These are phyloP conservation scores for Rhynchospora tenuis DNA, from an alignment of 176 grass and related monocot species.

Conservation along the genomic window DNA sequence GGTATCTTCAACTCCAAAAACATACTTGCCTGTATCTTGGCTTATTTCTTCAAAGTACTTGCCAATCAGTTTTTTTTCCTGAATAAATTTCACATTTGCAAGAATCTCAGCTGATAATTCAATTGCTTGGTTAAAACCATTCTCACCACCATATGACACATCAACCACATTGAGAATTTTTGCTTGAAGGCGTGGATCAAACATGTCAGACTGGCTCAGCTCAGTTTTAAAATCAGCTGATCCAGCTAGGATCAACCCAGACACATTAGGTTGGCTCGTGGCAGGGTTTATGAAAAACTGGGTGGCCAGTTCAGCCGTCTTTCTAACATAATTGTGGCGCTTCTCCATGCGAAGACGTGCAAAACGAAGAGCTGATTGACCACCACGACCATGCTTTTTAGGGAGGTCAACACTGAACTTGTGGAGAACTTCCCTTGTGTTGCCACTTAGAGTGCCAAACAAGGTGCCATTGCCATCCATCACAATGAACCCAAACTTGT, in stretches of 20 bases:
- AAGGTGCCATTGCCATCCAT: slow-evolving; percentile 50
- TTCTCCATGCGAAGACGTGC: slow-evolving; percentile 39
- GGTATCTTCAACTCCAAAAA: slow-evolving; percentile 40
- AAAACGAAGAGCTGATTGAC: slow-evolving; percentile 38
- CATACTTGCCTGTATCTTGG: slow-evolving; percentile 44
- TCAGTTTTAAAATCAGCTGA: slow-evolving; percentile 47
- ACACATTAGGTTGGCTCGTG: slow-evolving; percentile 38
- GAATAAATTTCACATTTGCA: slow-evolving; percentile 41
- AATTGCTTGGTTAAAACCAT: slow-evolving; percentile 45
- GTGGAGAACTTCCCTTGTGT: slow-evolving; percentile 39
- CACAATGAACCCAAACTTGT: slow-evolving; percentile 43
- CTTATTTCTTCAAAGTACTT: slow-evolving; percentile 50
- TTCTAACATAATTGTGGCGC: slow-evolving; percentile 36
- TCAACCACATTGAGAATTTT: slow-evolving; percentile 44
- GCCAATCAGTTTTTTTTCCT: slow-evolving; percentile 41
- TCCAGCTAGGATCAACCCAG: slow-evolving; percentile 37
- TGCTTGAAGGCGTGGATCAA: slow-evolving; percentile 30
- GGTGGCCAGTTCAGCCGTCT: slow-evolving; percentile 43
- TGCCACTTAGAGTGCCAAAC: slow-evolving; percentile 38
- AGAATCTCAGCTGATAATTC: slow-evolving; percentile 43
- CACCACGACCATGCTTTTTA: slow-evolving; percentile 44
- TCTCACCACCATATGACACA: slow-evolving; percentile 42
- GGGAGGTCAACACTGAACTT: slow-evolving; percentile 40
- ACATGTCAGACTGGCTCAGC: slow-evolving; percentile 44
- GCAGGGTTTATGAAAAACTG: slow-evolving; percentile 43